These are phyloP conservation scores for Tetradesmus obliquus DNA, from an alignment of 139 green algal genomes.

Conservation along the genomic window DNA sequence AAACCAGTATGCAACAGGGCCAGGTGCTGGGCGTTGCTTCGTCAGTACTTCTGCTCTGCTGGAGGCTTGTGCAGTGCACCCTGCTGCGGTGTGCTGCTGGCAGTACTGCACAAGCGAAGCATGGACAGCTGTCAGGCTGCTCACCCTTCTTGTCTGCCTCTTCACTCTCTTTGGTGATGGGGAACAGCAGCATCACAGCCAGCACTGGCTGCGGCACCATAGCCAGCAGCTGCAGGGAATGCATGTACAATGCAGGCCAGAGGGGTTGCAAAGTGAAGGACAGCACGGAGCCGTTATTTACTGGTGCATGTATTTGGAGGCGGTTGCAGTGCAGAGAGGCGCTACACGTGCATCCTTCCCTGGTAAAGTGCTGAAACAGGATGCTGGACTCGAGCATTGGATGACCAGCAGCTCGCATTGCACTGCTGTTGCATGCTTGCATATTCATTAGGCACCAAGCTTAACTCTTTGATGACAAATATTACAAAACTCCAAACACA, in stretches of 20 bases:
- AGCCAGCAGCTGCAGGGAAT: conserved; percentile 81
- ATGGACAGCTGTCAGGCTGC: not conserved
- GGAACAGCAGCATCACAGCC: conserved; percentile 91
- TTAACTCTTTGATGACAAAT: not conserved
- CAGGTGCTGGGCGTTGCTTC: not conserved
- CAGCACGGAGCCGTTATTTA: not conserved
- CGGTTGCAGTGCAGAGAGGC: no score
- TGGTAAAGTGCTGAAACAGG: no score
- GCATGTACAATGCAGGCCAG: not conserved
- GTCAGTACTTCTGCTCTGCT: not conserved
- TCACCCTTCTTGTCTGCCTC: conserved; percentile 68
- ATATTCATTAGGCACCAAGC: not conserved
- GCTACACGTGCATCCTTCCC: no score
- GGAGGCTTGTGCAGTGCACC: not conserved
- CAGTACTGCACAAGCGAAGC: not conserved
- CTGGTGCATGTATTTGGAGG: no score
- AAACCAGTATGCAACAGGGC: not conserved
- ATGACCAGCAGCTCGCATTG: not conserved
- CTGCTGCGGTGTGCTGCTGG: not conserved
- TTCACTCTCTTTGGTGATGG: conserved; percentile 81
- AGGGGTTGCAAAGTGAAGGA: not conserved
- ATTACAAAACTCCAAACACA: not conserved
- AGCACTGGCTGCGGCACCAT: conserved; percentile 89
- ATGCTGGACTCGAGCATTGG: no score
- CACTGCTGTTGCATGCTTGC: not conserved